phyloP scores from a whole-genome alignment of 1,284 basidiomycete genomes.

The Termitomyces sp. region DNA sequence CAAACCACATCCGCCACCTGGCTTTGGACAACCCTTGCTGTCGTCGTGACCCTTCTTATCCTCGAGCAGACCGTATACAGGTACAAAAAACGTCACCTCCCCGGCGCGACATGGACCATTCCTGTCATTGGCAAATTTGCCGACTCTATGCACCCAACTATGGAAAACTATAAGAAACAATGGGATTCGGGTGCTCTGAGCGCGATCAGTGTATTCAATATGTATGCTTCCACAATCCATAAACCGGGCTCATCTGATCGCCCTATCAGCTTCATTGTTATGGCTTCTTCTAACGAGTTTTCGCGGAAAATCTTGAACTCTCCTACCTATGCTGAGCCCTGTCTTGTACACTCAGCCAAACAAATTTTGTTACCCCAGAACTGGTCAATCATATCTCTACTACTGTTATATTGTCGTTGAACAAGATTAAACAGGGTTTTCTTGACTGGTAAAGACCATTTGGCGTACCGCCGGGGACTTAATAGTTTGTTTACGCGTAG shows the following conservation, averaged over 20 bases:
- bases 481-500: slow-evolving; percentile 94
- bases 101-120: slow-evolving; percentile 88
- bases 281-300: slow-evolving; percentile 89
- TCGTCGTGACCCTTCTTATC: slow-evolving; percentile 61
- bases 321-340: slow-evolving; percentile 85
- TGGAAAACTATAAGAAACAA: slow-evolving; percentile 86
- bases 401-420: slow-evolving; percentile 1
- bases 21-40: slow-evolving; percentile 60
- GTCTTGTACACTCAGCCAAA: slow-evolving; percentile 92
- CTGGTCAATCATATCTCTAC: slow-evolving; percentile 52
- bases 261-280: slow-evolving; percentile 83
- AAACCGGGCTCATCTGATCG: slow-evolving; percentile 4
- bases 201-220: slow-evolving; percentile 92
- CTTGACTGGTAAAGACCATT: slow-evolving; percentile 89
- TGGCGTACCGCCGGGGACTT: slow-evolving; percentile 90
- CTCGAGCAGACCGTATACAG: slow-evolving; percentile 85
- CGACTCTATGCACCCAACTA: slow-evolving; percentile 82
- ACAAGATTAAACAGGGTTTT: slow-evolving; percentile 71
- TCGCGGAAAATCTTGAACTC: slow-evolving; percentile 93
- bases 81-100: slow-evolving; percentile 82
- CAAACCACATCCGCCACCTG: slow-evolving; percentile 41
- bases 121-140: slow-evolving; percentile 92
- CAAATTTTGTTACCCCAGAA: slow-evolving; percentile 84
- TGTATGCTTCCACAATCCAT: slow-evolving; percentile 48
- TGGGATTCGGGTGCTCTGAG: slow-evolving; percentile 85